Evolutionary conservation across 2,329 filamentous ascomycete species (phyloP), one percentile per base, ranked within the genome.

Genomic region (Alternaria arbusti): DNA sequence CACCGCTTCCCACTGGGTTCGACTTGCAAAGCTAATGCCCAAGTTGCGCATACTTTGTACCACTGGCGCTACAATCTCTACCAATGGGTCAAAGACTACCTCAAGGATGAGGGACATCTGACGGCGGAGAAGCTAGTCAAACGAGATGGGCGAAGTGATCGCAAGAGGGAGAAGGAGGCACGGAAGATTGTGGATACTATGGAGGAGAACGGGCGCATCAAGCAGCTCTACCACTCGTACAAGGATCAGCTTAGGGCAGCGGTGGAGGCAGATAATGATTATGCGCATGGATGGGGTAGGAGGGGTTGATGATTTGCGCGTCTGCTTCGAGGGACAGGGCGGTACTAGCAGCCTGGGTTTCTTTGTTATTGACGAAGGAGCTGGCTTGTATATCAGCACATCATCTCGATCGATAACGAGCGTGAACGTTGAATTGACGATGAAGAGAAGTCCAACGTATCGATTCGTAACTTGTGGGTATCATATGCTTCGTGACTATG

Each of bases 1-100:
- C 72, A 73, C 15, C 58, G 63, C 50, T 79, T 79, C 64, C 70
- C 72, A 1, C 66, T 79, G 2, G 77, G 77, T 30, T 69, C 64
- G 5, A 78, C 75, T 63, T 91, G 89, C 81, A 87, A 85, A 72
- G 80, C 81, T 30, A 90, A 90, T 68, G 91, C 92, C 0, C 84
- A 88, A 67, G 89, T 89, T 43, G 90, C 91, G 0, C 92, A 95
- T 73, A 86, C 85, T 1, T 84, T 95, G 4, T 85, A 88, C 5
- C 92, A 96, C 79, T 94, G 92, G 92, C 90, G 90, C 60, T 87
- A 87, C 63, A 87, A 89, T 49, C 86, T 95, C n/a, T 90, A 91
- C 73, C 85, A 90, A 67, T 91, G 87, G 86, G 89, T 94, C 0
- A 83, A 90, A 23, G 84, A 86, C 26, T 87, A 86, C 57, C 86